Percentiles rank a stretch among this genome's conserved stretches.
phyloP scores from a whole-genome alignment of 257 asterid species.

The Perilla frutescens region DNA sequence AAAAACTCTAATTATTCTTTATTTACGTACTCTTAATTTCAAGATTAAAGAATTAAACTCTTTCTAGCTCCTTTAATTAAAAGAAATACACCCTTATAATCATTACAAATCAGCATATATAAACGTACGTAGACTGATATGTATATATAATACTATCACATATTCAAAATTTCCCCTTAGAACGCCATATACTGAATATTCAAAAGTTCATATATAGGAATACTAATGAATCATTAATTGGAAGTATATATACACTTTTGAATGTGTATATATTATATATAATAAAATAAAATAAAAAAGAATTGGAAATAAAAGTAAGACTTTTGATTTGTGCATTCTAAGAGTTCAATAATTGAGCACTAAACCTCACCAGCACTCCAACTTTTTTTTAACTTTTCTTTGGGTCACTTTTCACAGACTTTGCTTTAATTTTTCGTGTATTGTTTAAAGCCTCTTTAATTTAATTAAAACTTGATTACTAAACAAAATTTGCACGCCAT shows the following conservation, averaged over 20 bases:
- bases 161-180: neutral
- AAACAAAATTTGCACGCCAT: slow-evolving; percentile 35
- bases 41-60: neutral
- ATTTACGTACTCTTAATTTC: neutral
- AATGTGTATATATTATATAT: neutral
- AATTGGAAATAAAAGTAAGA: slow-evolving; percentile 7
- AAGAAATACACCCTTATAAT: too few species aligned
- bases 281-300: neutral
- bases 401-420: slow-evolving; percentile 38
- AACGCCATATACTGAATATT: slow-evolving; percentile 29
- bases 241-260: slow-evolving; percentile 6
- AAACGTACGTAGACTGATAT: too few species aligned
- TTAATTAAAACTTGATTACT: slow-evolving; percentile 31
- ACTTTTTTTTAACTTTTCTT: slow-evolving; percentile 24
- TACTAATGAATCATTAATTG: slow-evolving; percentile 29
- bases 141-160: too few species aligned
- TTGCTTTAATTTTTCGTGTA: slow-evolving; percentile 31
- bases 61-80: too few species aligned
- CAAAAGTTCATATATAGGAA: neutral
- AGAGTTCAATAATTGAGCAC: slow-evolving; percentile 63
- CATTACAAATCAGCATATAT: too few species aligned
- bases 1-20: neutral
- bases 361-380: slow-evolving; percentile 41
- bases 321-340: slow-evolving; percentile 39
- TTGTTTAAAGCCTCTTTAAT: slow-evolving; percentile 26